phyloP scores from a whole-genome alignment of 768 basidiomycete genomes.

The Lactarius sp. region DNA sequence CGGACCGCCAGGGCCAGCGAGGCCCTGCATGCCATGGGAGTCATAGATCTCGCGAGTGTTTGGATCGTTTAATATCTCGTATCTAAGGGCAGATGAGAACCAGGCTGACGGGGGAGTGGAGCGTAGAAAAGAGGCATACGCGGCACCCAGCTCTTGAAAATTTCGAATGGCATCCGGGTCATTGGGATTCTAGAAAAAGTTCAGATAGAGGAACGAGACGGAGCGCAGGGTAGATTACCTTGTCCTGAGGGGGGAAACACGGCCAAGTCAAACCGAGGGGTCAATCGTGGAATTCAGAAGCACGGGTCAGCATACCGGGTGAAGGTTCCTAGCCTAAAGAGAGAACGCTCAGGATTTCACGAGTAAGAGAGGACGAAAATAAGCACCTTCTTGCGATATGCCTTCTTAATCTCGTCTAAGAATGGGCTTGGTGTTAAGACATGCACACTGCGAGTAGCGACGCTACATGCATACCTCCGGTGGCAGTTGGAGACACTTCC shows the following conservation, averaged over 20 bases:
- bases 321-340: constrained; percentile 75
- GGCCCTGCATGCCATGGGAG: constrained; percentile 62
- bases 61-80: constrained; percentile 75
- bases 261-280: constrained; percentile 15
- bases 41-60: constrained; percentile 71
- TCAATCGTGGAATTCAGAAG: constrained; percentile 12
- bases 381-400: constrained; percentile 85
- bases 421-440: constrained; percentile 23
- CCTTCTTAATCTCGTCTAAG: constrained; percentile 85
- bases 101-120: not conserved
- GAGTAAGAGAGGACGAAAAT: constrained; percentile 24
- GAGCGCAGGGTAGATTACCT: constrained; percentile 37
- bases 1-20: constrained; percentile 46
- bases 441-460: constrained; percentile 4
- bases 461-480: constrained; percentile 50
- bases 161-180: constrained; percentile 76
- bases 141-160: constrained; percentile 87
- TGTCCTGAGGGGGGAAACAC: constrained; percentile 47
- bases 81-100: constrained; percentile 40
- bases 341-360: constrained; percentile 25
- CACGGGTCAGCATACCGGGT: constrained; percentile 56
- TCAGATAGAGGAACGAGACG: not conserved
- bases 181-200: constrained; percentile 70
- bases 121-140: constrained; percentile 46
- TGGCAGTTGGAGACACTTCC: constrained; percentile 64